phyloP scores from a whole-genome alignment of 305 asterid genomes.

The Fraxinus angustifolia region DNA sequence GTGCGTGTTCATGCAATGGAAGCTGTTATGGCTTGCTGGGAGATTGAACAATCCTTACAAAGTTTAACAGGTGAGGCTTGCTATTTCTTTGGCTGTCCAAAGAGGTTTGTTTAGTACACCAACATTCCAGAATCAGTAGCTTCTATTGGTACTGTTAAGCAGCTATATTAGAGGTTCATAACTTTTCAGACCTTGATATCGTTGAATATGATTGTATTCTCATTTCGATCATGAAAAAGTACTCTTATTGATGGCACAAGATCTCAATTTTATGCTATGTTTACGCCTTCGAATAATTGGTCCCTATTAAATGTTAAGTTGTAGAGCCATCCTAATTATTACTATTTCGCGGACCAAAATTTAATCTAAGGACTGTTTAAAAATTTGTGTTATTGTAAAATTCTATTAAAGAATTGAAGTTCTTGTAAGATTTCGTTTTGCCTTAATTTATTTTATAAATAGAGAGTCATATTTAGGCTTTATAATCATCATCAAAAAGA shows the following conservation, averaged over 20 bases:
- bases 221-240: not conserved
- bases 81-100: not conserved
- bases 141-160: not conserved
- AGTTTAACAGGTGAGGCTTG: conserved; percentile 46
- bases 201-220: not conserved
- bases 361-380: too few relatives aligned
- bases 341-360: too few relatives aligned
- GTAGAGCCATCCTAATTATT: too few relatives aligned
- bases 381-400: too few relatives aligned
- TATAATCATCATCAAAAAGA: too few relatives aligned
- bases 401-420: too few relatives aligned
- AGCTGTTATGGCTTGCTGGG: conserved; percentile 74
- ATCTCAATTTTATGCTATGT: too few relatives aligned
- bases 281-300: too few relatives aligned
- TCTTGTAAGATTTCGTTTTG: too few relatives aligned
- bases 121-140: not conserved
- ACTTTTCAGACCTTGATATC: not conserved
- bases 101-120: not conserved
- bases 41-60: conserved; percentile 58
- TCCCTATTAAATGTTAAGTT: too few relatives aligned
- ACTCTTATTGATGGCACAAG: not conserved
- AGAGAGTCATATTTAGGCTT: too few relatives aligned
- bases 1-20: conserved; percentile 69
- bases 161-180: not conserved
- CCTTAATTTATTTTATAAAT: too few relatives aligned